A percentile compares a stretch with the other conserved stretches of the same genome.
phyloP scores from a whole-genome alignment of 139 green algal genomes.

The Spirogloea muscicola region DNA sequence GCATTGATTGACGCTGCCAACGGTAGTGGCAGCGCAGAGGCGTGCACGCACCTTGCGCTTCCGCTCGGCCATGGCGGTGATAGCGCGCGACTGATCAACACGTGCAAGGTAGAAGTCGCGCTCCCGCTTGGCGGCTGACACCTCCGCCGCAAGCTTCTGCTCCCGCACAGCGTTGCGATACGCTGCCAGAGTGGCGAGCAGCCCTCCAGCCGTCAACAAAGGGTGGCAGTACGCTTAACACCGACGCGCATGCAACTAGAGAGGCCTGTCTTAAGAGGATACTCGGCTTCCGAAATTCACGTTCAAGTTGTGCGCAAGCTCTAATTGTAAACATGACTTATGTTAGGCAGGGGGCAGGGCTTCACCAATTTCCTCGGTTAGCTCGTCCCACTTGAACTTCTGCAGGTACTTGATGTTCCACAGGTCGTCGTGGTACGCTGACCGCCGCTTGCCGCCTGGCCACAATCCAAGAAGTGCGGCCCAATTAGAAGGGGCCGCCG shows the following conservation, averaged over 20 bases:
- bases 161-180: constrained; percentile 67
- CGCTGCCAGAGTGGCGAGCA: too few relatives aligned
- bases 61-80: constrained; percentile 59
- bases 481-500: too few relatives aligned
- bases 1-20: too few relatives aligned
- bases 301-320: not conserved
- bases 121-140: constrained; percentile 81
- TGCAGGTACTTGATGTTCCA: constrained; percentile 92
- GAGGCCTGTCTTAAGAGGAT: too few relatives aligned
- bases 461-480: too few relatives aligned
- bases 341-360: too few relatives aligned
- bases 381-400: constrained; percentile 93
- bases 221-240: too few relatives aligned
- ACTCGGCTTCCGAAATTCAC: too few relatives aligned
- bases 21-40: too few relatives aligned
- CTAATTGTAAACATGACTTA: not conserved
- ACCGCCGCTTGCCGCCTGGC: constrained; percentile 66
- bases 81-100: constrained; percentile 59
- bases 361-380: constrained; percentile 88
- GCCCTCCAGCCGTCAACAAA: too few relatives aligned
- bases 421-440: constrained; percentile 84
- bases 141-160: constrained; percentile 79
- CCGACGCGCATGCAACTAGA: too few relatives aligned
- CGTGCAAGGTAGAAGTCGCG: constrained; percentile 85
- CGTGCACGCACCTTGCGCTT: constrained; percentile 45